Percentiles rank a stretch among this genome's conserved stretches.
Evolutionary conservation across 2,329 filamentous ascomycete species (phyloP).

Genomic region (Ophiostoma piceae): DNA sequence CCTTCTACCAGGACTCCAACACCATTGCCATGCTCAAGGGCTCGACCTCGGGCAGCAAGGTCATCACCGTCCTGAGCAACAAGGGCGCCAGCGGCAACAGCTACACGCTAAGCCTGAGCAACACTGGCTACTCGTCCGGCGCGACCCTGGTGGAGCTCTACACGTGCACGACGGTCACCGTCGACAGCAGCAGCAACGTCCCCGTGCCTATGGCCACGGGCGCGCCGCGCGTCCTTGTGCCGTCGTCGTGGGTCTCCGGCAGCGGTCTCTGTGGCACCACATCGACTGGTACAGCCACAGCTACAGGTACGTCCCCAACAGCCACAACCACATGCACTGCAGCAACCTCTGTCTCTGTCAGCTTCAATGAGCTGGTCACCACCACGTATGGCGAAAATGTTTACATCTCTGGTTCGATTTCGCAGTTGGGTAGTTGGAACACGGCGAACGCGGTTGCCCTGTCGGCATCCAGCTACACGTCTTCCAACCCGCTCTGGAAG

Average conservation of each 20-base stretch:
- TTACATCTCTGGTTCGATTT: slow-evolving; percentile 57
- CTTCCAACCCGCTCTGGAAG: slow-evolving; percentile 57
- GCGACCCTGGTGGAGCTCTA: slow-evolving; percentile 30
- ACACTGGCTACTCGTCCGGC: slow-evolving; percentile 28
- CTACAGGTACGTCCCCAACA: slow-evolving; percentile 15
- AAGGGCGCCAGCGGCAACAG: slow-evolving; percentile 29
- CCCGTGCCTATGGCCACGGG: slow-evolving; percentile 42
- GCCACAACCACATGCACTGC: slow-evolving; percentile 18
- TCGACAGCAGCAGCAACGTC: slow-evolving; percentile 36
- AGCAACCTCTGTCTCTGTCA: slow-evolving; percentile 52
- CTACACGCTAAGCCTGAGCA: slow-evolving; percentile 28
- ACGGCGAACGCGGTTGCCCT: slow-evolving; percentile 50
- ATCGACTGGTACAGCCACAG: slow-evolving; percentile 9
- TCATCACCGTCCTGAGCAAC: slow-evolving; percentile 33
- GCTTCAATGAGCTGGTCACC: slow-evolving; percentile 54
- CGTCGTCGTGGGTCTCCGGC: slow-evolving; percentile 30
- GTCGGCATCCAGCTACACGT: slow-evolving; percentile 54
- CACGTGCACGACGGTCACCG: slow-evolving; percentile 28
- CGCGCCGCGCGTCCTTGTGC: slow-evolving; percentile 23
- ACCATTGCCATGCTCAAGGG: slow-evolving; percentile 32
- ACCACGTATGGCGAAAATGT: slow-evolving; percentile 60
- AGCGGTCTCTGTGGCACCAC: slow-evolving; percentile 33
- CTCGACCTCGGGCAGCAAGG: slow-evolving; percentile 23
- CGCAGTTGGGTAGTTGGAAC: slow-evolving; percentile 60
- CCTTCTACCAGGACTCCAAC: slow-evolving; percentile 29